These are phyloP conservation scores for Parascedosporium putredinis DNA, from an alignment of 2,329 filamentous ascomycete species.

Conservation along the genomic window DNA sequence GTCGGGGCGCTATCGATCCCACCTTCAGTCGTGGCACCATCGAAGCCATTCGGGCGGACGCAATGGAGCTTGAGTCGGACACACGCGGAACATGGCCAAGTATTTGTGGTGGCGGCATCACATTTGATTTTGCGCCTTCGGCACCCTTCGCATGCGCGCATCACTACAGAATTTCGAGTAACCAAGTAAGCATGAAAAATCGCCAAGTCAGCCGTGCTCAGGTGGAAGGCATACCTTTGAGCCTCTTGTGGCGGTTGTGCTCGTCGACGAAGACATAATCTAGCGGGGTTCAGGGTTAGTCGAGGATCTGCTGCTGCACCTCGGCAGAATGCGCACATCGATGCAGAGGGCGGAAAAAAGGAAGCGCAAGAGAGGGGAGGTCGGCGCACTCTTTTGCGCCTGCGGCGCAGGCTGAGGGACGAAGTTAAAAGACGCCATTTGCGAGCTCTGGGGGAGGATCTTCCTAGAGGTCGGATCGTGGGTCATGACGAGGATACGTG, in stretches of 20 bases:
- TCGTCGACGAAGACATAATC: slow-evolving; percentile 99
- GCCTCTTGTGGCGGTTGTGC: slow-evolving; percentile 91
- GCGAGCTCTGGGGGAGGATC: slow-evolving; percentile 55
- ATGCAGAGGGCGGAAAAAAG: slow-evolving; percentile 7
- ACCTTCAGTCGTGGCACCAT: slow-evolving; percentile 26
- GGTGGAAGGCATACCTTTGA: slow-evolving; percentile 61
- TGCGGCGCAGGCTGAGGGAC: slow-evolving; percentile 45
- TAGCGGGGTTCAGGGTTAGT: slow-evolving; percentile 31
- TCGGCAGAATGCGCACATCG: slow-evolving; percentile 3
- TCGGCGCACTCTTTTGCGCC: slow-evolving; percentile 37
- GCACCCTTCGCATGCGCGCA: slow-evolving; percentile 95
- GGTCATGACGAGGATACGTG: slow-evolving; percentile 38
- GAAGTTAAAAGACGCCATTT: slow-evolving; percentile 69
- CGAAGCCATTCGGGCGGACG: slow-evolving; percentile 72
- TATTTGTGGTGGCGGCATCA: slow-evolving; percentile 92
- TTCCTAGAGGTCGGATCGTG: slow-evolving; percentile 51
- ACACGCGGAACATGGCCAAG: slow-evolving; percentile 94
- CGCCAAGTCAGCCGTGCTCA: not conserved
- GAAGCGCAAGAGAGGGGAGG: not conserved
- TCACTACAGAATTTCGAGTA: slow-evolving; percentile 47
- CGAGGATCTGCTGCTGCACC: not conserved
- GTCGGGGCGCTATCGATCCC: slow-evolving; percentile 2
- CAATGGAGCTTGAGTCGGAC: slow-evolving; percentile 87
- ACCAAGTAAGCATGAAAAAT: not conserved
- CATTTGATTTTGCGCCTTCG: slow-evolving; percentile 95